Conservation (phyloP, 352 stramenopile genomes). For the Phytophthora pinifolia region DNA sequence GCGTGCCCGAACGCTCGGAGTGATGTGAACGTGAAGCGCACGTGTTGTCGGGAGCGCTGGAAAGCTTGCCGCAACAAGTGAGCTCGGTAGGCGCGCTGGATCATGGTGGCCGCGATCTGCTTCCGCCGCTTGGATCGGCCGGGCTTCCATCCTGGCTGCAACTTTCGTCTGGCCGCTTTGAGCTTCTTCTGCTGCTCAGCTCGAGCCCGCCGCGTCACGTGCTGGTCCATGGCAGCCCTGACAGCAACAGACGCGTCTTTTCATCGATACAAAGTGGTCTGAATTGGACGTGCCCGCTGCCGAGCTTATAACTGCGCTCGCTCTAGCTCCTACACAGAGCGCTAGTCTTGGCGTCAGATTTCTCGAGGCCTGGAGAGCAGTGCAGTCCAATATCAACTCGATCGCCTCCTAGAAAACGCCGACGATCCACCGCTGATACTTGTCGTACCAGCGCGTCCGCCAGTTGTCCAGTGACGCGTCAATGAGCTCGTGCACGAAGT, state of each 20-base stretch:
- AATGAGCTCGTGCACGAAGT: slow-evolving; percentile 96
- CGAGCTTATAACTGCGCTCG: slow-evolving; percentile 25
- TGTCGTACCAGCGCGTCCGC: slow-evolving; percentile 96
- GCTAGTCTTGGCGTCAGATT: slow-evolving; percentile 11
- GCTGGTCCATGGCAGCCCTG: slow-evolving; percentile 19
- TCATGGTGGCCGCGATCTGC: slow-evolving; percentile 60
- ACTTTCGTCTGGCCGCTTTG: slow-evolving; percentile 46
- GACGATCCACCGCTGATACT: slow-evolving; percentile 93
- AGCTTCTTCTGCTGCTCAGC: slow-evolving; percentile 31
- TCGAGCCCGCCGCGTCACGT: slow-evolving; percentile 20
- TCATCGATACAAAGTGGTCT: slow-evolving; percentile 34
- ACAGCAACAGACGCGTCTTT: slow-evolving; percentile 39
- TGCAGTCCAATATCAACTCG: neutral
- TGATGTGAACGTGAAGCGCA: slow-evolving; percentile 51
- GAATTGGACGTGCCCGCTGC: slow-evolving; percentile 28
- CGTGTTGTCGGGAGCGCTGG: slow-evolving; percentile 35
- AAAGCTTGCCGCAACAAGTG: slow-evolving; percentile 66
- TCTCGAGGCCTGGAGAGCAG: neutral
- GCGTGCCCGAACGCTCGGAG: slow-evolving; percentile 55
- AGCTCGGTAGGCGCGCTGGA: slow-evolving; percentile 65
- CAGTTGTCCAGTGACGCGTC: slow-evolving; percentile 96
- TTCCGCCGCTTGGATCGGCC: slow-evolving; percentile 38
- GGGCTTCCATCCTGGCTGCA: slow-evolving; percentile 57
- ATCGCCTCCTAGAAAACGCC: slow-evolving; percentile 69
- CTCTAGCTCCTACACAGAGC: slow-evolving; percentile 25